Conservation (phyloP, 176 grass and related monocot genomes). For the Avena sativa region DNA sequence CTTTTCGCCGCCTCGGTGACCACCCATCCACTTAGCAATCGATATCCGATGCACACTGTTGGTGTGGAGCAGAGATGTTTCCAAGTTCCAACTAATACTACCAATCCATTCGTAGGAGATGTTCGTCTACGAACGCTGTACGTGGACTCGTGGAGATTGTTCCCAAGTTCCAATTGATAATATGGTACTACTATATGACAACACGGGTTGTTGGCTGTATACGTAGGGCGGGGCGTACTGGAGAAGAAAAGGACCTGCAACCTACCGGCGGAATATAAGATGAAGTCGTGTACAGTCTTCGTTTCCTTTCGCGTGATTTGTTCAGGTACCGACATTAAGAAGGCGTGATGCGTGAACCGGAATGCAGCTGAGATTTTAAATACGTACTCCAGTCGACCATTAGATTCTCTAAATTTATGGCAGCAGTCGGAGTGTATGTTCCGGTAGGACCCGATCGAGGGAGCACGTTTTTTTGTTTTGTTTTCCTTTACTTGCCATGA, state of each 20-base stretch:
- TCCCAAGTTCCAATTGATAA: not conserved
- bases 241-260: constrained; percentile 8
- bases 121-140: too few species aligned
- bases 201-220: not conserved
- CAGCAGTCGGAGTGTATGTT: not conserved
- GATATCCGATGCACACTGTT: not conserved
- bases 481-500: too few species aligned
- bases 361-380: not conserved
- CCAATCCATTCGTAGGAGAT: not conserved
- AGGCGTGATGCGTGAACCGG: not conserved
- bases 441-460: not conserved
- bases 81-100: not conserved
- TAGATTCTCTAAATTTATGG: constrained; percentile 6
- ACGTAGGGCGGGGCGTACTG: not conserved
- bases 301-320: not conserved
- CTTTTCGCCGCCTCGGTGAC: too few species aligned
- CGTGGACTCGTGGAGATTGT: not conserved
- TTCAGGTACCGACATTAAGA: not conserved
- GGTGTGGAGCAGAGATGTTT: not conserved
- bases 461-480: not conserved
- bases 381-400: not conserved
- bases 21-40: not conserved
- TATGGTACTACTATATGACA: not conserved
- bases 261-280: constrained; percentile 8
- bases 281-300: not conserved